These are phyloP conservation scores for Ananas comosus DNA, from an alignment of 176 grass and related monocot genomes.

Conservation along the genomic window DNA sequence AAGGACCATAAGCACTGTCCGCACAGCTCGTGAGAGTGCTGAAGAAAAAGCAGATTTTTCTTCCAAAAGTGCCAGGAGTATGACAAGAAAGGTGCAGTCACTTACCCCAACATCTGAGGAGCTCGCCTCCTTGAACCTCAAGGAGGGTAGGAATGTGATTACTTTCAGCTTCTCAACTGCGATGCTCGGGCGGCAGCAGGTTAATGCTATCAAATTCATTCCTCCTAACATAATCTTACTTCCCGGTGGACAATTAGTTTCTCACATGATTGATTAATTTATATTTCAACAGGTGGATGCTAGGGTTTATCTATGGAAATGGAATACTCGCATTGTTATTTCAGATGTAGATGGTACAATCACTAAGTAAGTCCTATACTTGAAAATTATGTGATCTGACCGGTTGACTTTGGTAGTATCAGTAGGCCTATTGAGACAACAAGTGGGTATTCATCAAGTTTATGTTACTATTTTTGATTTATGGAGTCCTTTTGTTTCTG, in stretches of 20 bases:
- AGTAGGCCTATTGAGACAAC: background rate
- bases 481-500: background rate
- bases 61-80: conserved; percentile 28
- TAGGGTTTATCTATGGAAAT: conserved; percentile 93
- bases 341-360: conserved; percentile 99
- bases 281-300: conserved; percentile 67
- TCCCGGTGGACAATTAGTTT: conserved; percentile 15
- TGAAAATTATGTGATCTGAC: background rate
- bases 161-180: conserved; percentile 90
- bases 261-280: conserved; percentile 6
- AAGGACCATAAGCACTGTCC: conserved; percentile 37
- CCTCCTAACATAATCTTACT: background rate
- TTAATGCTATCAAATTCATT: conserved; percentile 18
- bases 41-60: conserved; percentile 19
- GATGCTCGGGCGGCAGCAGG: conserved; percentile 86
- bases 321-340: conserved; percentile 77
- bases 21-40: conserved; percentile 21
- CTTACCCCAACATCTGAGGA: conserved; percentile 72
- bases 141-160: conserved; percentile 66
- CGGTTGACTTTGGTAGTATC: background rate
- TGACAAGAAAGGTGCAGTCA: conserved; percentile 47
- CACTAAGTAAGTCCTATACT: conserved; percentile 60
- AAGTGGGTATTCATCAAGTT: too few species aligned
- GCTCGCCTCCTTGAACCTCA: conserved; percentile 74
- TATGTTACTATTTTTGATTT: too few species aligned